These are phyloP conservation scores for Quercus lobata DNA, from an alignment of 331 rosid species.

Conservation along the genomic window DNA sequence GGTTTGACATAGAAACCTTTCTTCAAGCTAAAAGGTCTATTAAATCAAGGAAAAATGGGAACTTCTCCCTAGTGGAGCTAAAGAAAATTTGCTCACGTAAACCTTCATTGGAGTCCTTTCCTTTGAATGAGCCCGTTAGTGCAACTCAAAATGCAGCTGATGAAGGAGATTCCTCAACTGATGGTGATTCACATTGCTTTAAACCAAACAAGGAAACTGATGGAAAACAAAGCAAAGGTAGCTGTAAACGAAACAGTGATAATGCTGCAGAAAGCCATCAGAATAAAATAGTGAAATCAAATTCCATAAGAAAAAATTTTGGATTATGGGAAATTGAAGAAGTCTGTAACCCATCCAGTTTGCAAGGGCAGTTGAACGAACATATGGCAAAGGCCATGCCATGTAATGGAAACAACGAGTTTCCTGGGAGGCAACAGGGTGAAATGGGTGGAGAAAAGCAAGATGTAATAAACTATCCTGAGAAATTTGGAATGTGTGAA, in stretches of 20 bases:
- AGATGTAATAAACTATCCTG: constrained; percentile 18
- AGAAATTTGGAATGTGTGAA: constrained; percentile 8
- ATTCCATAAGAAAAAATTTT: constrained; percentile 23
- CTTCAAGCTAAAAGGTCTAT: constrained; percentile 52
- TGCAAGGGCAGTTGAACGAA: constrained; percentile 19
- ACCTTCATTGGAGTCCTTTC: constrained; percentile 55
- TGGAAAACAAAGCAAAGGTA: constrained; percentile 19
- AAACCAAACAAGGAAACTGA: constrained; percentile 19
- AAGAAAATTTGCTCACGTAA: constrained; percentile 41
- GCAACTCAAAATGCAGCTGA: constrained; percentile 40
- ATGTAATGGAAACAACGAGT: constrained; percentile 22
- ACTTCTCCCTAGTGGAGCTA: constrained; percentile 40
- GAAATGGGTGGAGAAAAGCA: constrained; percentile 21
- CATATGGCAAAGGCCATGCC: constrained; percentile 22
- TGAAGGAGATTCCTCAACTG: constrained; percentile 34
- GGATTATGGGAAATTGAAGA: constrained; percentile 21
- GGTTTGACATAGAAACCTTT: constrained; percentile 74
- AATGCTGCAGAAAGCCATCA: constrained; percentile 12
- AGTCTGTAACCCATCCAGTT: not conserved
- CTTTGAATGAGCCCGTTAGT: constrained; percentile 39
- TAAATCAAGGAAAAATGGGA: constrained; percentile 31
- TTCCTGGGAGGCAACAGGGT: constrained; percentile 24
- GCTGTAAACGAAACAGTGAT: constrained; percentile 12
- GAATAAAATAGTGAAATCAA: constrained; percentile 23
- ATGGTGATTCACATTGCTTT: not conserved